Conservation (phyloP, 495 filamentous ascomycete genomes). For the Aspergillus bridgeri region DNA sequence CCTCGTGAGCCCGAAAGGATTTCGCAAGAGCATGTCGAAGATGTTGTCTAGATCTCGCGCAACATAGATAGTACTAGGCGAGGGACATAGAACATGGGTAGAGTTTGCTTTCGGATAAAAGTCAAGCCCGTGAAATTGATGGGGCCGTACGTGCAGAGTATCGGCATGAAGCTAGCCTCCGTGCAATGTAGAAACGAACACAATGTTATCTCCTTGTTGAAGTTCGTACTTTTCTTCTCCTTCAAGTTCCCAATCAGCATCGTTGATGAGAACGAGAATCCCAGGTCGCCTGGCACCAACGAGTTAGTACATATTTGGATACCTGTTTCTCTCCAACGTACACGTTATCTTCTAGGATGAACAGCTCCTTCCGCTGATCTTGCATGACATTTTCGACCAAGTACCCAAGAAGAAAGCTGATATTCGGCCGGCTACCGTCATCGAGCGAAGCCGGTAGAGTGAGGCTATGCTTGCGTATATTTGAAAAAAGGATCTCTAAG, state of each 20-base stretch:
- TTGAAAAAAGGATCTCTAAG: slow-evolving; percentile 90
- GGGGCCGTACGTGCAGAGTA: slow-evolving; percentile 7
- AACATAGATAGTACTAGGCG: slow-evolving; percentile 1
- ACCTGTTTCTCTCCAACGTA: slow-evolving; percentile 43
- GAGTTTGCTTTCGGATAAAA: background rate
- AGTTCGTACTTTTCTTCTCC: slow-evolving; percentile 88
- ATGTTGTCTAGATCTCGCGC: slow-evolving; percentile 37
- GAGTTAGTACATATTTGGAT: background rate
- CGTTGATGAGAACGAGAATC: slow-evolving; percentile 97
- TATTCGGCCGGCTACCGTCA: slow-evolving; percentile 57
- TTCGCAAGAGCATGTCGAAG: slow-evolving; percentile 48
- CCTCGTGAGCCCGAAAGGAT: slow-evolving; percentile 47
- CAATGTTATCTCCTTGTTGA: slow-evolving; percentile 75
- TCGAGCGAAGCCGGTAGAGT: slow-evolving; percentile 60
- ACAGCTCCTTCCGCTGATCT: slow-evolving; percentile 81
- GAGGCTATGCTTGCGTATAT: slow-evolving; percentile 68
- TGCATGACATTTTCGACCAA: slow-evolving; percentile 84
- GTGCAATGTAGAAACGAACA: slow-evolving; percentile 98
- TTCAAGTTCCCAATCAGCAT: slow-evolving; percentile 97
- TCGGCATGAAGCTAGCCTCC: slow-evolving; percentile 58
- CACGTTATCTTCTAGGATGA: slow-evolving; percentile 85
- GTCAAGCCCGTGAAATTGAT: background rate
- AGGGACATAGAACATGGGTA: background rate
- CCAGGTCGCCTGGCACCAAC: slow-evolving; percentile 69
- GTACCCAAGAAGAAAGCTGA: slow-evolving; percentile 73